Percentiles rank a stretch among this genome's conserved stretches.
Conservation (phyloP, 352 stramenopile species). For the Pseudoperonospora humuli region DNA sequence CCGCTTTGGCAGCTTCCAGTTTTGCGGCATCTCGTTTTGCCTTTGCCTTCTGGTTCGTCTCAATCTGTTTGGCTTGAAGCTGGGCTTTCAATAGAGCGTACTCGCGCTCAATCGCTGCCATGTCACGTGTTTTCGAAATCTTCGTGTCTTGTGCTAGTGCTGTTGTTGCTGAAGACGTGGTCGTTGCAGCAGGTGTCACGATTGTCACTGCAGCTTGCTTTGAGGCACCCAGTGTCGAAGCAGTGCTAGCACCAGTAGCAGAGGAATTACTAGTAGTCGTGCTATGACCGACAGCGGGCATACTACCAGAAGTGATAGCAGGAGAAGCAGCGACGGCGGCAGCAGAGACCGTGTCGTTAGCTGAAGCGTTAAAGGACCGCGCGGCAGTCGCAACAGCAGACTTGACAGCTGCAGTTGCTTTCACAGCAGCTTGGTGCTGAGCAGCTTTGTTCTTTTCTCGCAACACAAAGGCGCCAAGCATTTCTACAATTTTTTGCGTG, state of each 20-base stretch:
- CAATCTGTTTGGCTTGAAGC: slow-evolving; percentile 38
- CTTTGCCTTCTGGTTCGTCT: slow-evolving; percentile 28
- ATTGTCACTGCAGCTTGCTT: background rate
- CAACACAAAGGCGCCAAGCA: slow-evolving; percentile 27
- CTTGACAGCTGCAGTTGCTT: background rate
- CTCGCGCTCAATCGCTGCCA: slow-evolving; percentile 37
- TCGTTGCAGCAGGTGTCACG: background rate
- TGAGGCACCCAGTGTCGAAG: background rate
- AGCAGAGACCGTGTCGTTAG: background rate
- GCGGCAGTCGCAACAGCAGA: slow-evolving; percentile 2
- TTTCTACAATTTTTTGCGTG: slow-evolving; percentile 42
- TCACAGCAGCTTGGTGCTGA: slow-evolving; percentile 9
- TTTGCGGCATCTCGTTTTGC: slow-evolving; percentile 21
- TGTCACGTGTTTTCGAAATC: slow-evolving; percentile 11
- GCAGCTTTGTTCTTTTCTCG: slow-evolving; percentile 22
- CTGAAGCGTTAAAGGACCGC: background rate
- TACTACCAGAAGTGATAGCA: background rate
- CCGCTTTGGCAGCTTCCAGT: slow-evolving; percentile 8
- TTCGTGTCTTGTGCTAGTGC: slow-evolving; percentile 3
- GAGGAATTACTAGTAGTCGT: background rate
- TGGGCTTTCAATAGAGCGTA: slow-evolving; percentile 59
- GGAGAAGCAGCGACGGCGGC: background rate
- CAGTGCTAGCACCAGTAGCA: background rate
- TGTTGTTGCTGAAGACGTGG: background rate
- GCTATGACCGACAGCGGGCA: background rate